phyloP scores from a whole-genome alignment of 176 grass and related monocot genomes.

The Saccharum officinarum region DNA sequence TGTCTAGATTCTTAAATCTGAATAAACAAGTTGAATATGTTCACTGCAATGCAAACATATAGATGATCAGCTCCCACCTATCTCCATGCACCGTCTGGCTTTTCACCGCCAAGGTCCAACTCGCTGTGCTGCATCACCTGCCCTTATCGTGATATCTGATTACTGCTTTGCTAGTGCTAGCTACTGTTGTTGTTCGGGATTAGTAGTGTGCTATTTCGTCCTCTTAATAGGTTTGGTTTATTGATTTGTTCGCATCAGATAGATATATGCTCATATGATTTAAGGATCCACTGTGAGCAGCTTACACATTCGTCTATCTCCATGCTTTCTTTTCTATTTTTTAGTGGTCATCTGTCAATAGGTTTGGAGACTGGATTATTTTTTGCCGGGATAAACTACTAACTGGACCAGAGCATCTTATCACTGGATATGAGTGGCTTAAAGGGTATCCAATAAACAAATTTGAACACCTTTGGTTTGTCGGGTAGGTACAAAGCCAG shows the following conservation, averaged over 20 bases:
- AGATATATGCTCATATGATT: neutral
- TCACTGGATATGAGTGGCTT: neutral
- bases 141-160: neutral
- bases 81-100: neutral
- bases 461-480: neutral
- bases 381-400: neutral
- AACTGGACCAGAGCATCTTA: neutral
- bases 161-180: neutral
- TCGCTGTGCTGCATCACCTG: neutral
- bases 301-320: neutral
- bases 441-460: neutral
- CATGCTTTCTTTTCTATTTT: neutral
- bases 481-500: no score
- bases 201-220: neutral
- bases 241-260: neutral
- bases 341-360: neutral
- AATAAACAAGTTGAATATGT: neutral
- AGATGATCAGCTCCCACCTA: neutral
- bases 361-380: neutral
- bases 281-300: neutral
- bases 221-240: neutral
- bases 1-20: neutral
- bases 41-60: neutral
- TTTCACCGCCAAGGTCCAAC: neutral
- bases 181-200: neutral